phyloP scores from a whole-genome alignment of 73 alveolate genomes.

The Durusdinium trenchii region DNA sequence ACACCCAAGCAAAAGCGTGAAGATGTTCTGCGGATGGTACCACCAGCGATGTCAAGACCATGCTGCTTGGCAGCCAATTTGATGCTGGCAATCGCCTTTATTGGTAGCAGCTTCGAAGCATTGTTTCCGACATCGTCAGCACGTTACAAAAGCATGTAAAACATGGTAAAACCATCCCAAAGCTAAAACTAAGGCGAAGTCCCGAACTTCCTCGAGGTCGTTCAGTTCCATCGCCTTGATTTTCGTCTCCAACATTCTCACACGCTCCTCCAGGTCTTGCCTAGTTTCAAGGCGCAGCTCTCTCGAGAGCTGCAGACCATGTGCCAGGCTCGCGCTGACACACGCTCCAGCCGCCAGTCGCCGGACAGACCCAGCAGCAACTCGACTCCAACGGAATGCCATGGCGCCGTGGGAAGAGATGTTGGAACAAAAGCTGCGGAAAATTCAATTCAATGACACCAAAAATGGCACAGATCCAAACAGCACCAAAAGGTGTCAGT shows the following conservation, averaged over 20 bases:
- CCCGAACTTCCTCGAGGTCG: slow-evolving; percentile 67
- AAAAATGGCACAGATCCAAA: not conserved
- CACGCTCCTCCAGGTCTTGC: not conserved
- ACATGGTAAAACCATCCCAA: not conserved
- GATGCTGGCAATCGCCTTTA: slow-evolving; percentile 61
- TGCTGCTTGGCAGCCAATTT: slow-evolving; percentile 86
- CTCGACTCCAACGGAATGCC: slow-evolving; percentile 48
- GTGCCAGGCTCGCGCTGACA: not conserved
- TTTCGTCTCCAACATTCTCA: slow-evolving; percentile 64
- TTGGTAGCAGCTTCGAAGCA: not conserved
- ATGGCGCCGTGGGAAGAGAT: not conserved
- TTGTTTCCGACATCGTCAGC: not conserved
- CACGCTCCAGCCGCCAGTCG: slow-evolving; percentile 6
- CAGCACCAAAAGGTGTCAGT: not conserved
- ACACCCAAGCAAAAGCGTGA: slow-evolving; percentile 95
- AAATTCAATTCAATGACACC: not conserved
- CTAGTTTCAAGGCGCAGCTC: not conserved
- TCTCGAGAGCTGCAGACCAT: not conserved
- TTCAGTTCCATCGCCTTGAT: slow-evolving; percentile 54
- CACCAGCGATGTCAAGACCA: slow-evolving; percentile 81
- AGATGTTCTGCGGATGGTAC: slow-evolving; percentile 64
- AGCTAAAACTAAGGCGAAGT: not conserved
- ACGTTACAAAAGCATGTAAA: not conserved
- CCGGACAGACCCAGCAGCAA: not conserved
- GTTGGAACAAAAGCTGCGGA: not conserved